Base-by-base conservation (phyloP, 1,284 basidiomycete genomes). In the Schizophyllum commune region DNA sequence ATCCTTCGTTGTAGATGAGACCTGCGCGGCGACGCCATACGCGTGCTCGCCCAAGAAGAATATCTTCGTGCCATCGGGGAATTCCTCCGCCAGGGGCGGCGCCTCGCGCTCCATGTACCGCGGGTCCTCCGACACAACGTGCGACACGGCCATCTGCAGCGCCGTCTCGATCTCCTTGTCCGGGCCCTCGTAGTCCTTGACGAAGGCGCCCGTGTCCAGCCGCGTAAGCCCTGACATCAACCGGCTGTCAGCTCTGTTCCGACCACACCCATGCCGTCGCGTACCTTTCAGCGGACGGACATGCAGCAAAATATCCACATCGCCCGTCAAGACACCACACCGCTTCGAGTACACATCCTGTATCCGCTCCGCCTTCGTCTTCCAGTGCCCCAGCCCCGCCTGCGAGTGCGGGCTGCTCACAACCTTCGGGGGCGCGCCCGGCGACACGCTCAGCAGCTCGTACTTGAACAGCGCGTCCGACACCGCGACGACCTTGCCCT, bases 1-100 rank as follows among this genome's bases (percentile, higher is more conserved):
- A 7, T 82, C 80, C 6, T 88, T 80, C 0, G 82, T 82, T 0
- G 93, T 91, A 0, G 75, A 81, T 33, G 84, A 81, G 8, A 99
- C 93, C 69, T 94, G 91, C 0, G 94, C 94, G 5, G 97, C 94
- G 4, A 91, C 88, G n/a, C 97, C 97, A 70, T 97, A 99, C 0
- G 91, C 91, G 68, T 93, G 88, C 65, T 91, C 87, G 20, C 96
- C 96, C 5, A 99, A 82, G 85, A 98, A 99, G 76, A 99, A 97
- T 53, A 98, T 91, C 68, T 90, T 93, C 71, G 87, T 91, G 9
- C 91, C 91, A 1, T 86, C 85, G 0, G 96, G 95, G 76, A 94
- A 98, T 72, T 99, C 97, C 60, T 93, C 88, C 0, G 84, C 81
- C 39, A 98, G 76, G 0, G 93, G 87, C 1, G 93, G 89, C 0